These are phyloP conservation scores for Penicillium goetzii DNA, from an alignment of 495 filamentous ascomycete species.

Conservation along the genomic window DNA sequence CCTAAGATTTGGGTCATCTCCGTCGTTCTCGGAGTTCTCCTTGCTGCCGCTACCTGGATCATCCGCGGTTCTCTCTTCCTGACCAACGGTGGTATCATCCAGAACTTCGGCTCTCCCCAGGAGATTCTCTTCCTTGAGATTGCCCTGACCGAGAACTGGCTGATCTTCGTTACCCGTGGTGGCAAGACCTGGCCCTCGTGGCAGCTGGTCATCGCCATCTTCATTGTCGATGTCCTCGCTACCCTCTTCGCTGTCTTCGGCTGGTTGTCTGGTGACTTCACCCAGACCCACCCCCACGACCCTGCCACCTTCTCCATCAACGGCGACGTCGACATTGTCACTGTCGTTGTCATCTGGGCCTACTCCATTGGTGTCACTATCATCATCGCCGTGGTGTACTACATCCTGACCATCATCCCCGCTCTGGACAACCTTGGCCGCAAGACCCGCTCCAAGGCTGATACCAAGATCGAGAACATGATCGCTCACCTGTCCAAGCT, in stretches of 20 bases:
- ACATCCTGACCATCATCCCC: slow-evolving; percentile 67
- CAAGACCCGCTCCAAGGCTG: slow-evolving; percentile 71
- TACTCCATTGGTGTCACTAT: slow-evolving; percentile 79
- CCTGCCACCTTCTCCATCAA: slow-evolving; percentile 55
- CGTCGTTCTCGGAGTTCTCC: slow-evolving; percentile 65
- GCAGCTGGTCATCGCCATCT: slow-evolving; percentile 73
- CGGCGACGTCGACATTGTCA: slow-evolving; percentile 73
- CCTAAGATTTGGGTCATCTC: slow-evolving; percentile 81
- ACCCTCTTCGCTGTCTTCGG: slow-evolving; percentile 77
- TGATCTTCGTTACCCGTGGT: slow-evolving; percentile 79
- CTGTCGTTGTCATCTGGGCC: slow-evolving; percentile 75
- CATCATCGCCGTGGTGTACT: slow-evolving; percentile 79
- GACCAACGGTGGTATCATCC: slow-evolving; percentile 69
- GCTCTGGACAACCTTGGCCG: slow-evolving; percentile 78
- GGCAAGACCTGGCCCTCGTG: slow-evolving; percentile 71
- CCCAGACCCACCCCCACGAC: slow-evolving; percentile 50
- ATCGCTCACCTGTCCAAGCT: slow-evolving; percentile 75
- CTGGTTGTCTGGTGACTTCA: slow-evolving; percentile 60
- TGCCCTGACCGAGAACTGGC: slow-evolving; percentile 76
- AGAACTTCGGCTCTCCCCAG: slow-evolving; percentile 73
- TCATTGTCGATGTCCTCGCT: slow-evolving; percentile 69
- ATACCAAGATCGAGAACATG: slow-evolving; percentile 83
- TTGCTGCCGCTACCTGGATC: slow-evolving; percentile 71
- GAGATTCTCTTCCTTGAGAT: slow-evolving; percentile 76
- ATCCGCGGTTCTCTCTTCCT: slow-evolving; percentile 69